Evolutionary conservation across 2,329 filamentous ascomycete genomes (phyloP), one percentile per base, ranked within the genome.

Genomic region (Colletotrichum lindemuthianum): DNA sequence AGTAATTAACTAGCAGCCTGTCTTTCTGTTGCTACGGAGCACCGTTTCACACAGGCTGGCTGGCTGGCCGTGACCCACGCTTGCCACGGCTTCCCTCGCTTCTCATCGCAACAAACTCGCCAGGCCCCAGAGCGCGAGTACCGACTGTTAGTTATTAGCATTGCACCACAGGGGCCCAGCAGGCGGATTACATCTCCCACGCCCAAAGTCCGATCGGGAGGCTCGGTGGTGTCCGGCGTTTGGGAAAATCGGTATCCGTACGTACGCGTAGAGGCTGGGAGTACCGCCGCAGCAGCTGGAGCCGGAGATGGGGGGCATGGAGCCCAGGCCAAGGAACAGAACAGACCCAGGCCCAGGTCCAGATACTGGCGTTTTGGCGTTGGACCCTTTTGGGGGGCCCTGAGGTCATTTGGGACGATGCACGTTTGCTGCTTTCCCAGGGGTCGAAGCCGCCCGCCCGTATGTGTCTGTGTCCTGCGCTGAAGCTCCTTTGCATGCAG

Each of bases 221-320:
- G 51, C 61, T 65, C 63, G 63, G 63, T 48, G 63, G 63, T 65
- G 63, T 63, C 58, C 58, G 63, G 63, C 59, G 63, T 63, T 65
- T 61, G 63, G 59, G 48, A 52, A 43, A 44, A 47, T 50, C 44
- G 55, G 47, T 24, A 57, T 36, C 41, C 15, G 9, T 15, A 41
- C 15, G 9, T 15, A 41, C 54, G 24, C 24, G 24, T 4, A 24
- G n/a, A 60, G 59, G 47, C 58, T 63, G 47, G 61, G 63, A 65
- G 51, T 65, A 39, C 52, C 47, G 63, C 41, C 45, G 63, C 41
- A 52, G 13, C 39, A 65, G 47, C 63, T 65, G 59, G 63, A 61
- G 59, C 59, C 41, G 47, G 45, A 51, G 59, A 65, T 49, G 54
- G 54, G n/a, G 45, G 37, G 24, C 43, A 45, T 64, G 56, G 60